Evolutionary conservation across 495 filamentous ascomycete genomes (phyloP).

Genomic region (Letharia columbiana): DNA sequence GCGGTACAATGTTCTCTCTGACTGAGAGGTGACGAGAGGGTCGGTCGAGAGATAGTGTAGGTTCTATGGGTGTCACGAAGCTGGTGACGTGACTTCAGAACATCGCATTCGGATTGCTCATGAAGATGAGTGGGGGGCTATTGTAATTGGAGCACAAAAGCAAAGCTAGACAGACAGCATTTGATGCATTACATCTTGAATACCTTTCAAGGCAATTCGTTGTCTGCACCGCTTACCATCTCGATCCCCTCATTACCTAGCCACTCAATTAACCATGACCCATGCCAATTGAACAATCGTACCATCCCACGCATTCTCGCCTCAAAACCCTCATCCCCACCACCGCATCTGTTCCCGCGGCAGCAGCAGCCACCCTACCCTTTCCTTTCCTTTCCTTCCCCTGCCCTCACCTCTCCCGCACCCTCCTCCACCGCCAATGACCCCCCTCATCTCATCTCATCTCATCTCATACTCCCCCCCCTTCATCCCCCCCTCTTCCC

Average conservation of each 20-base stretch:
- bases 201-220: neutral
- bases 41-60: neutral
- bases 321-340: too few relatives aligned
- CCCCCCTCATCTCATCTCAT: constrained; percentile 4
- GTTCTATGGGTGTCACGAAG: neutral
- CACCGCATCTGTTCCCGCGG: too few relatives aligned
- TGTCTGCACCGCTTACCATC: neutral
- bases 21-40: neutral
- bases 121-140: neutral
- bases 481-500: neutral
- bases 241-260: neutral
- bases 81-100: neutral
- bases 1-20: neutral
- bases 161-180: neutral
- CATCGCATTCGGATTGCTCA: neutral
- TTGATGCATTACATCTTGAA: neutral
- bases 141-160: constrained; percentile 7
- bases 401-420: neutral
- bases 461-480: constrained; percentile 1
- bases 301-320: too few relatives aligned
- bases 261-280: neutral
- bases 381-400: neutral
- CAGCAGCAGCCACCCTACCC: neutral
- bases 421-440: neutral
- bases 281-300: neutral